A percentile compares a stretch with the other conserved stretches of the same genome.
Conservation (phyloP, 2,329 filamentous ascomycete genomes). For the Didymella pomorum region DNA sequence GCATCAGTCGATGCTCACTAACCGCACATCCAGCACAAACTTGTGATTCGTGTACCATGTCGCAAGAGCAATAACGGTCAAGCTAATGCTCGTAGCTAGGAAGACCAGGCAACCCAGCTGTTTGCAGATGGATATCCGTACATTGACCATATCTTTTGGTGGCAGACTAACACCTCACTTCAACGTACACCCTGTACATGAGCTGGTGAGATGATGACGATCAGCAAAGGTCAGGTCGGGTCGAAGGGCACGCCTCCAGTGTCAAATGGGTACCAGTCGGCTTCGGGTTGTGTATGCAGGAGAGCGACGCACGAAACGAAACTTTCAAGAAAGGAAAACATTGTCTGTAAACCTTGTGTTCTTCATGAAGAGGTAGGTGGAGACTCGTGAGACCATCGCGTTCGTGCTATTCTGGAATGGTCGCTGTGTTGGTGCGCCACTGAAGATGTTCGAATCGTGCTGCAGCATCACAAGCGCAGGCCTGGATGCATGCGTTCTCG, state of each 20-base stretch:
- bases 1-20: background rate
- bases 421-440: background rate
- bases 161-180: background rate
- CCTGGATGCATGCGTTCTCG: background rate
- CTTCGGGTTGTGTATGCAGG: too few relatives aligned
- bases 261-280: too few relatives aligned
- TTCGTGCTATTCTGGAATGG: background rate
- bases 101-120: conserved; percentile 2
- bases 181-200: background rate
- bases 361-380: background rate
- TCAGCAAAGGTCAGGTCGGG: background rate
- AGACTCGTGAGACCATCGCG: background rate
- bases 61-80: conserved; percentile 1
- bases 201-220: background rate
- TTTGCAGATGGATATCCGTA: background rate
- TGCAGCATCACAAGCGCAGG: background rate
- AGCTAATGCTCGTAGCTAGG: background rate
- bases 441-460: background rate
- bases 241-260: too few relatives aligned
- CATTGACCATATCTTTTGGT: background rate
- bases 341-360: too few relatives aligned
- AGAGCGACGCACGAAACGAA: too few relatives aligned
- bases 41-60: conserved; percentile 4
- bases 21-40: conserved; percentile 2
- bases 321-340: too few relatives aligned